Base-by-base conservation (phyloP, 352 stramenopile species). In the Globisporangium barbulae region DNA sequence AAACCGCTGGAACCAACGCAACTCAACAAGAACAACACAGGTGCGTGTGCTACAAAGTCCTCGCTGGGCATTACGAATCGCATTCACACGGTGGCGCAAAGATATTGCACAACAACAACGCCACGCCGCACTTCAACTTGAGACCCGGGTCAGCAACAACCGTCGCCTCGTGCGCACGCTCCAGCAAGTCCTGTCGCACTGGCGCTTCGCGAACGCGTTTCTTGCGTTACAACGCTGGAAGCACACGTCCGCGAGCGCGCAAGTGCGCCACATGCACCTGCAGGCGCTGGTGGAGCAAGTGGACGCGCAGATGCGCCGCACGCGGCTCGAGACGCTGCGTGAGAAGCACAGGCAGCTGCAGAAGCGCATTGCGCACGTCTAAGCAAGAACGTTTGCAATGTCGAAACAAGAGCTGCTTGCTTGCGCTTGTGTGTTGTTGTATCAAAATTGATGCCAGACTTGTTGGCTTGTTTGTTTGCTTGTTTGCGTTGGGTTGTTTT, bases 171-270 rank as follows among this genome's bases (percentile, higher is more conserved):
- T 61, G 5, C 63, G 31, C 49, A 60, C n/a, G 41, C 55, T 69
- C n/a, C 55, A 55, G 45, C 45, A 48, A 21, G 59, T 76, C n/a
- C 19, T 83, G 33, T 69, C 69, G 21, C 69, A 81, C 41, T 83
- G 75, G 75, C 61, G 59, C 3, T 64, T 76, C 17, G 65, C 68
- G 0, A 64, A 65, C 17, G 65, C 58, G 28, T 73, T 79, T n/a
- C 10, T 59, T 12, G 75, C 73, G 10, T 78, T 84, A 28, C 67
- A 75, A 33, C 62, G 56, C 28, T 82, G 73, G 74, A 81, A 80
- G 41, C 69, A 68, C 42, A 30, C 59, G 33, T 12, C 7, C 6
- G 69, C 35, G 10, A 76, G 59, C n/a, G 25, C 53, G 8, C 53
- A 70, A 10, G 59, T 77, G 22, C 37, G 47, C 0, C 71, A 80